Evolutionary conservation across 2,329 filamentous ascomycete species (phyloP).

Genomic region (Claviceps citrina): DNA sequence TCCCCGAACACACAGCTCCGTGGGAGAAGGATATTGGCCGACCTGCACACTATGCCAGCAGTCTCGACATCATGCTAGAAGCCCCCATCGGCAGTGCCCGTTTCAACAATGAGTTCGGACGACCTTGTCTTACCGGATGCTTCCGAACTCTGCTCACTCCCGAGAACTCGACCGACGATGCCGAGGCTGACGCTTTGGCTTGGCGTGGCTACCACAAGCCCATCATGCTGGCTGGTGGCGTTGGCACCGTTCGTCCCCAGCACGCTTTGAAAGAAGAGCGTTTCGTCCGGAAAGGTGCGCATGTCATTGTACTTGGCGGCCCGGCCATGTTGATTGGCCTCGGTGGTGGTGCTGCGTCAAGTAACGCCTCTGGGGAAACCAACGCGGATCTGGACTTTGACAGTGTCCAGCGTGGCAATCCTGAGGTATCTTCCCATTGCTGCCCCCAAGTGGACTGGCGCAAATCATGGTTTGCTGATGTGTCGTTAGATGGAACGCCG

Average conservation of each 20-base stretch:
- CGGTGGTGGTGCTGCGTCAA: slow-evolving; percentile 87
- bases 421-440: slow-evolving; percentile 35
- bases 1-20: slow-evolving; percentile 65
- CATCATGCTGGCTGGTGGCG: slow-evolving; percentile 93
- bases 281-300: slow-evolving; percentile 72
- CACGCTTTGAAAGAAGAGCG: slow-evolving; percentile 74
- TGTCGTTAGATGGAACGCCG: slow-evolving; percentile 58
- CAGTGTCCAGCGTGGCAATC: slow-evolving; percentile 92
- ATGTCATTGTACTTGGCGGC: slow-evolving; percentile 82
- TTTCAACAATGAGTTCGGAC: slow-evolving; percentile 96
- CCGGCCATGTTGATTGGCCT: slow-evolving; percentile 96
- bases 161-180: slow-evolving; percentile 2
- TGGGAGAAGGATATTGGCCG: slow-evolving; percentile 90
- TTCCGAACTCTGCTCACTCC: slow-evolving; percentile 73
- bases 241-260: slow-evolving; percentile 80
- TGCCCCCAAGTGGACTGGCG: neutral
- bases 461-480: neutral
- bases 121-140: slow-evolving; percentile 74
- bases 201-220: slow-evolving; percentile 93
- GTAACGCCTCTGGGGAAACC: slow-evolving; percentile 72
- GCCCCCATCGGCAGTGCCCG: slow-evolving; percentile 87
- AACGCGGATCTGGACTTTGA: slow-evolving; percentile 91
- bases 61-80: slow-evolving; percentile 93
- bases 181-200: slow-evolving; percentile 28
- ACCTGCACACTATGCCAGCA: slow-evolving; percentile 82